Base-by-base conservation (phyloP, 257 asterid genomes). In the Haberlea rhodopensis region DNA sequence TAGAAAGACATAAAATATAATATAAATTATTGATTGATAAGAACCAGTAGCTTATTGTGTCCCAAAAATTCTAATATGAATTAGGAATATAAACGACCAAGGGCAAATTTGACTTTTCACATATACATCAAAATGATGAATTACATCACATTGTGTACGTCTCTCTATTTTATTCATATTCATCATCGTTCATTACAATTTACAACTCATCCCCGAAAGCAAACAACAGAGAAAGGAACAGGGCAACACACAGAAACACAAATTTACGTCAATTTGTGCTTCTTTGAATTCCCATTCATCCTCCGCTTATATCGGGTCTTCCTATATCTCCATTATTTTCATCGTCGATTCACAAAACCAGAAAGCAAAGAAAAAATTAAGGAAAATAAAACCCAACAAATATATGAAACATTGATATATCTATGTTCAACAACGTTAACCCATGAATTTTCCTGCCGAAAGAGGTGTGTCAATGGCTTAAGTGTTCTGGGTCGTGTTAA, bases 231-330 rank as follows among this genome's bases (percentile, higher is more conserved):
- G 66, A 69, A 57, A 66, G 63, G 43, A 76, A 75, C 63, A 74
- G 22, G 22, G 62, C 53, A 59, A 19, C 60, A 55, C 62, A 60
- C 6, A 54, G 1, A 43, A 48, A 58, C 6, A 63, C 69, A 52
- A 48, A 73, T 60, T 69, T 63, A 61, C 62, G 53, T 65, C 63
- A 69, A 9, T 51, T 64, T 73, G 69, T 66, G 71, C 79, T 69
- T 53, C 78, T 75, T 76, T 64, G 75, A 75, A 76, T 76, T 76
- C 77, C 71, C 62, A 68, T 69, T 76, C 70, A 24, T 74, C 81
- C 66, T 80, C 95, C 94, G 89, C 82, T 75, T 80, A 79, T 81
- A 88, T 86, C 91, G 95, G 94, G 80, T 81, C 87, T 80, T 84
- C 84, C 76, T 23, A 73, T 58, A 65, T 65, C 76, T 54, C 78